phyloP scores from a whole-genome alignment of 2,329 filamentous ascomycete genomes.

The Didymella glomerata region DNA sequence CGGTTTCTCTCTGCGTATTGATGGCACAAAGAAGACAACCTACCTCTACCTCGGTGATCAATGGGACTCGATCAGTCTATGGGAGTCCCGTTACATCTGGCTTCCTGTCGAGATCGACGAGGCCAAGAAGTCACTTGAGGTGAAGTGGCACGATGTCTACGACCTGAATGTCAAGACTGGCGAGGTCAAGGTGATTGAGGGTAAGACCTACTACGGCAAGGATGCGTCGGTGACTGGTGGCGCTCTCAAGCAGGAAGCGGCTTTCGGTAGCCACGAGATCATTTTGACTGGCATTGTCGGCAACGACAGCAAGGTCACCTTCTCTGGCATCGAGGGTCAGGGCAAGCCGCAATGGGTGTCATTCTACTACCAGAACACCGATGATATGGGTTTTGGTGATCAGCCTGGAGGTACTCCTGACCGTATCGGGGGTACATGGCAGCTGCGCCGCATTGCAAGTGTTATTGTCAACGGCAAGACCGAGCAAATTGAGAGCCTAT shows the following conservation, averaged over 20 bases:
- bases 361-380: slow-evolving; percentile 67
- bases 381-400: slow-evolving; percentile 68
- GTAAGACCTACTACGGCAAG: slow-evolving; percentile 58
- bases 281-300: slow-evolving; percentile 64
- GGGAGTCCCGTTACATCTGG: slow-evolving; percentile 67
- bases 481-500: slow-evolving; percentile 60
- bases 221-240: slow-evolving; percentile 57
- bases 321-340: slow-evolving; percentile 58
- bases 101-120: slow-evolving; percentile 64
- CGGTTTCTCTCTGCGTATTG: slow-evolving; percentile 59
- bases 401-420: slow-evolving; percentile 65
- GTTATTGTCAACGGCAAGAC: slow-evolving; percentile 66
- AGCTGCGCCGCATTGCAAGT: slow-evolving; percentile 66
- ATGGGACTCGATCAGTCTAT: slow-evolving; percentile 65
- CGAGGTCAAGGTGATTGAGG: slow-evolving; percentile 57
- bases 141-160: slow-evolving; percentile 66
- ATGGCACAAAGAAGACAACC: slow-evolving; percentile 59
- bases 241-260: slow-evolving; percentile 66
- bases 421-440: slow-evolving; percentile 67
- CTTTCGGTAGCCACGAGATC: slow-evolving; percentile 58
- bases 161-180: slow-evolving; percentile 64
- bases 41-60: slow-evolving; percentile 62
- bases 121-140: slow-evolving; percentile 58
- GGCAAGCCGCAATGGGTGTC: slow-evolving; percentile 65
- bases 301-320: slow-evolving; percentile 64